Conservation (phyloP, 2,329 filamentous ascomycete species). For the Exserohilum turcica region DNA sequence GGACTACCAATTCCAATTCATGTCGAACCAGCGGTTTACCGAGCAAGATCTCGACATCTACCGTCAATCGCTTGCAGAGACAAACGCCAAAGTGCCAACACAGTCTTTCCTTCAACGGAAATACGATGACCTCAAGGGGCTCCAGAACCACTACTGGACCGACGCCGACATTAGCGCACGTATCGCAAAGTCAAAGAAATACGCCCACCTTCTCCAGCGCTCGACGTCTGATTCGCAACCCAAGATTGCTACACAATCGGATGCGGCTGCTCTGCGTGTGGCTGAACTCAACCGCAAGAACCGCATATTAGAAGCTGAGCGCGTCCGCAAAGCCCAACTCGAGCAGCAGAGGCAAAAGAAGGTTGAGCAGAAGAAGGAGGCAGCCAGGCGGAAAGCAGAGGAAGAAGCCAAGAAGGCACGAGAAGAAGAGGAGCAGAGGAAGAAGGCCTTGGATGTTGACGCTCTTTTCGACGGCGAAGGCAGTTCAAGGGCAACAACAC, state of each 20-base stretch:
- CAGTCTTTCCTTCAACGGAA: constrained; percentile 71
- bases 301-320: constrained; percentile 81
- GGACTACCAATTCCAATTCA: constrained; percentile 87
- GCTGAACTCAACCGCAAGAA: constrained; percentile 84
- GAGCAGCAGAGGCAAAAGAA: constrained; percentile 64
- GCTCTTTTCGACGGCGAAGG: constrained; percentile 55
- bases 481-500: constrained; percentile 48
- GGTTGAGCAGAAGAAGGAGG: constrained; percentile 50
- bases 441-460: constrained; percentile 46
- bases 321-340: constrained; percentile 87
- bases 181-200: constrained; percentile 67
- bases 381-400: constrained; percentile 53
- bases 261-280: constrained; percentile 78
- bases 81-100: constrained; percentile 75
- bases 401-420: constrained; percentile 56
- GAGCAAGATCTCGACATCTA: constrained; percentile 85
- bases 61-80: constrained; percentile 70
- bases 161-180: constrained; percentile 81
- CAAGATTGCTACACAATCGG: constrained; percentile 59
- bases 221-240: constrained; percentile 67
- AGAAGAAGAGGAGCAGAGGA: constrained; percentile 35
- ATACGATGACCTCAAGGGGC: constrained; percentile 76
- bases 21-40: constrained; percentile 84
- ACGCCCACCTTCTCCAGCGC: constrained; percentile 61
- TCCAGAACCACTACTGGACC: constrained; percentile 82